Base-by-base conservation (phyloP, 345 rosid species). In the Eucalyptus curtisii region DNA sequence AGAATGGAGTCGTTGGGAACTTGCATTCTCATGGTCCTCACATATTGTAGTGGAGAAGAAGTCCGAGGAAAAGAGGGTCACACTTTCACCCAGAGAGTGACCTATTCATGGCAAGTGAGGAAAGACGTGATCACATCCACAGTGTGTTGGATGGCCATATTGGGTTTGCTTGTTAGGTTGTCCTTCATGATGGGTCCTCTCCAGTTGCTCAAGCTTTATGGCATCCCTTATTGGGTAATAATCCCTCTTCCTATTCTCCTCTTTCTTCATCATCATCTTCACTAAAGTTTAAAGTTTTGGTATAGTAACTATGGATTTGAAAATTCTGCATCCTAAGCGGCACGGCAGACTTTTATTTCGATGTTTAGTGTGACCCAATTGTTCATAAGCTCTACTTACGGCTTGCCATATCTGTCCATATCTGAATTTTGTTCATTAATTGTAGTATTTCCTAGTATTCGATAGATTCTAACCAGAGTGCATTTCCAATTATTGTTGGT, bases 41-140 rank as follows among this genome's bases (percentile, higher is more conserved):
- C 81, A 71, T 15, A 9, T 22, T 24, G 64, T 53, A 97, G 99
- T 97, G 97, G 98, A 52, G 90, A 40, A 89, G 99, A 90, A 96
- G 97, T 91, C 99, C 97, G 3, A 98, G 98, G 49, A 95, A 95
- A 91, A 94, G 90, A 40, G 98, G 98, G 15, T 97, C 98, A 49
- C 99, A 95, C 89, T 97, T 93, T 89, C 91, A 95, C 87, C 98
- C 99, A 3, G 92, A 91, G 86, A 97, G 99, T 85, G 96, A 95
- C 87, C 91, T 97, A 93, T 97, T 97, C 86, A 92, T 88, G 52
- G 97, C 97, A 40, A 95, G 88, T 87, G 99, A 97, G 90, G 86
- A 94, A 91, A 27, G 97, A 94, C 89, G 91, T 97, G 12, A 91
- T 95, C 45, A 97, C 97, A 33, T 97, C 99, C 45, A 95, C 98